Evolutionary conservation across 192 early-diverging fungal genomes (phyloP).

Genomic region (Coemansia reversa): DNA sequence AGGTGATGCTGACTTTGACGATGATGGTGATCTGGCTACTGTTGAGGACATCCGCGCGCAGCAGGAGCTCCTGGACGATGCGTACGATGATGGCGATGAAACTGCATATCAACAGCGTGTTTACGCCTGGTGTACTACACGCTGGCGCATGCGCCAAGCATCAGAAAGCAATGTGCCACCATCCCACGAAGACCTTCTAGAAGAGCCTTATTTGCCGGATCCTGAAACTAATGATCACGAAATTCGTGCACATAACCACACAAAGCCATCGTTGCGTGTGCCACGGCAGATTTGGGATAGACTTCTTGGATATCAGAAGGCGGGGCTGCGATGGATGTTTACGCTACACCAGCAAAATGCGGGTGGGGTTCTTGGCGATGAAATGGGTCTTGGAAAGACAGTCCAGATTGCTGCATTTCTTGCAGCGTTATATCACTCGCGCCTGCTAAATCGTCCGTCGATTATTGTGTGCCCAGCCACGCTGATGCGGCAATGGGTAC

Average conservation of each 20-base stretch:
- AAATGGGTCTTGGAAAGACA: slow-evolving; percentile 96
- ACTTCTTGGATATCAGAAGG: slow-evolving; percentile 90
- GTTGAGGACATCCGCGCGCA: slow-evolving; percentile 6
- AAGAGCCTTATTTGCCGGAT: slow-evolving; percentile 48
- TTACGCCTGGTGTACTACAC: slow-evolving; percentile 44
- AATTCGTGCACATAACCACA: slow-evolving; percentile 24
- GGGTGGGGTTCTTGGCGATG: slow-evolving; percentile 92
- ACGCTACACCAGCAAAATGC: slow-evolving; percentile 82
- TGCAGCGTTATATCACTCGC: slow-evolving; percentile 73
- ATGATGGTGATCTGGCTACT: slow-evolving; percentile 23
- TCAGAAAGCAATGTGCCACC: background rate
- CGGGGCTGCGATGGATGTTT: slow-evolving; percentile 83
- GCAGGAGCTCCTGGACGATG: background rate
- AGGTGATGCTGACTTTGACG: background rate
- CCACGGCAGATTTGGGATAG: slow-evolving; percentile 79
- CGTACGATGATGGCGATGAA: slow-evolving; percentile 61
- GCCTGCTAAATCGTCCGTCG: slow-evolving; percentile 57
- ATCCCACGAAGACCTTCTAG: slow-evolving; percentile 14
- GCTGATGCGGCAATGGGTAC: slow-evolving; percentile 78
- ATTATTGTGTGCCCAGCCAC: slow-evolving; percentile 77
- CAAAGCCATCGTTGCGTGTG: slow-evolving; percentile 51
- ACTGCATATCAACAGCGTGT: slow-evolving; percentile 52
- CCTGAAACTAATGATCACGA: slow-evolving; percentile 27
- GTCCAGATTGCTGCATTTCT: slow-evolving; percentile 87
- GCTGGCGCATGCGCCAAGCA: slow-evolving; percentile 30